Evolutionary conservation across 148 eudicot genomes (phyloP).

Genomic region (Camellia lanceoleosa): DNA sequence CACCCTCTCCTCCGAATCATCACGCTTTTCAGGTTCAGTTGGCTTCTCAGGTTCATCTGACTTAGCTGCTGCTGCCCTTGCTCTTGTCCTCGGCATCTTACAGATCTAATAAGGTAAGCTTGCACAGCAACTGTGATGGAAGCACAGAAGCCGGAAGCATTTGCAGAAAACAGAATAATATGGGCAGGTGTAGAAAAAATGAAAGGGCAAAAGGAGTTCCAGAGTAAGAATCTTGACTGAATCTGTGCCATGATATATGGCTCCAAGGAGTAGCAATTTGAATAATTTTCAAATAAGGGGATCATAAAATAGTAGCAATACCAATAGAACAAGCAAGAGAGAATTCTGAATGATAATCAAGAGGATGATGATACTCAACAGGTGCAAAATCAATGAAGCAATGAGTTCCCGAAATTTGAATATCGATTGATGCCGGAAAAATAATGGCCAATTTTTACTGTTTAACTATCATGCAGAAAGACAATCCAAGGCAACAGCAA

Average conservation of each 20-base stretch:
- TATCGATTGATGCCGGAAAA: slow-evolving; percentile 31
- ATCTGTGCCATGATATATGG: slow-evolving; percentile 70
- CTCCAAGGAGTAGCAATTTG: slow-evolving; percentile 59
- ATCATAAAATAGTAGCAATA: slow-evolving; percentile 25
- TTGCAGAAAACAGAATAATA: slow-evolving; percentile 64
- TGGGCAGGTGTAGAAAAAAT: slow-evolving; percentile 57
- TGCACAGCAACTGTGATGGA: slow-evolving; percentile 61
- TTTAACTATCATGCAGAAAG: slow-evolving; percentile 28
- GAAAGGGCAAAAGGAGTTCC: slow-evolving; percentile 69
- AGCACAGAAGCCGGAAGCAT: slow-evolving; percentile 74
- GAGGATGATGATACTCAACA: slow-evolving; percentile 54
- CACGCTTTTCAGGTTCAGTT: slow-evolving; percentile 41
- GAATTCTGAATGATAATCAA: slow-evolving; percentile 46
- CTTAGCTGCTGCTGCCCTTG: slow-evolving; percentile 44
- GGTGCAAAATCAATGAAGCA: slow-evolving; percentile 57
- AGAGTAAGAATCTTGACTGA: slow-evolving; percentile 69
- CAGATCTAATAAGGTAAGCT: slow-evolving; percentile 41
- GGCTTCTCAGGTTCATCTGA: slow-evolving; percentile 39
- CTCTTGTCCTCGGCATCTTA: slow-evolving; percentile 85
- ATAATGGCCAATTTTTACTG: slow-evolving; percentile 31
- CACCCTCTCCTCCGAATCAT: slow-evolving; percentile 57
- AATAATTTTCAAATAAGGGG: slow-evolving; percentile 29
- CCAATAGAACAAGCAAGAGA: slow-evolving; percentile 50
- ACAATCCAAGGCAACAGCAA: slow-evolving; percentile 9
- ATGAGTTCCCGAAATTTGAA: slow-evolving; percentile 36